phyloP scores from a whole-genome alignment of 345 rosid genomes.

The Eucalyptus leucophloia region DNA sequence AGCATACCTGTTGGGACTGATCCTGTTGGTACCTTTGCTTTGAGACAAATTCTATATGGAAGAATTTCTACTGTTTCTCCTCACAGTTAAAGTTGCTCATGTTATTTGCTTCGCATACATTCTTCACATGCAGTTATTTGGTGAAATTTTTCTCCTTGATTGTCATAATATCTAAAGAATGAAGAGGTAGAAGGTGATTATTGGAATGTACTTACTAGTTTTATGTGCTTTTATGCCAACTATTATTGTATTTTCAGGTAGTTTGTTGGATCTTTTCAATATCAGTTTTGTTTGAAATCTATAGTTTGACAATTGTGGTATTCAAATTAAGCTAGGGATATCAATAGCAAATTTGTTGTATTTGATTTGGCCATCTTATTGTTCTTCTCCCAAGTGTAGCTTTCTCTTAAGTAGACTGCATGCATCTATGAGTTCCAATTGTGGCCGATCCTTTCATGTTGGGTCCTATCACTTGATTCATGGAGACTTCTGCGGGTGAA shows the following conservation, averaged over 20 bases:
- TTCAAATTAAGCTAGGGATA: not conserved
- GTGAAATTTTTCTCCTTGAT: not conserved
- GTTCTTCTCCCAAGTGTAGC: not conserved
- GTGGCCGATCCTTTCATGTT: not conserved
- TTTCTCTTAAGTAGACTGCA: not conserved
- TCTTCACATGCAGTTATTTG: not conserved
- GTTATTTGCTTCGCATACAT: not conserved
- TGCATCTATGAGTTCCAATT: not conserved
- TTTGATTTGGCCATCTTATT: not conserved
- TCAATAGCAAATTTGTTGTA: not conserved
- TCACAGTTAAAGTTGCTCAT: not conserved
- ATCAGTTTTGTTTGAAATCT: not conserved
- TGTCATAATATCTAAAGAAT: not conserved
- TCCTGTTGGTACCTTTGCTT: constrained; percentile 52
- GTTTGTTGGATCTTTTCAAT: not conserved
- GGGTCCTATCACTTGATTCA: not conserved
- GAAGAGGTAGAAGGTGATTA: not conserved
- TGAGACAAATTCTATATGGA: not conserved
- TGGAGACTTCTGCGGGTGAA: not conserved
- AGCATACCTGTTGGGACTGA: constrained; percentile 44
- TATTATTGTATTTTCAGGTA: not conserved
- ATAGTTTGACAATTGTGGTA: not conserved
- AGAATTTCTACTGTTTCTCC: not conserved
- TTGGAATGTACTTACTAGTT: not conserved
- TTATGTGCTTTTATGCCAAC: not conserved